These are phyloP conservation scores for Cryptococcus neoformans DNA, from an alignment of 1,284 basidiomycete species.

Conservation along the genomic window DNA sequence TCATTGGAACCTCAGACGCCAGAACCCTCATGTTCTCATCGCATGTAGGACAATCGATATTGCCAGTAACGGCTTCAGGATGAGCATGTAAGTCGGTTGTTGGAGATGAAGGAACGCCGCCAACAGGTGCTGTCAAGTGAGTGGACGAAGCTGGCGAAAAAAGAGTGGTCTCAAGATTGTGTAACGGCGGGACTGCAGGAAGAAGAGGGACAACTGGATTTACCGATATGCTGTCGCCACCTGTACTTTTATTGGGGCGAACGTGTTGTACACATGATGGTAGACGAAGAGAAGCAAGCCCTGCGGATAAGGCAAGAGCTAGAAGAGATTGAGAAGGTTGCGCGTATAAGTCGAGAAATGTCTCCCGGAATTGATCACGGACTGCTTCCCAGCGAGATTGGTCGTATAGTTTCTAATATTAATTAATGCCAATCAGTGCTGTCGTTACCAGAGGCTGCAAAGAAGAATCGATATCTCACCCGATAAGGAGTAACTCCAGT, in stretches of 20 bases:
- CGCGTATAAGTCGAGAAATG: conserved; percentile 79
- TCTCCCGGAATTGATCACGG: conserved; percentile 71
- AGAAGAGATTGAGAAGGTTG: conserved; percentile 82
- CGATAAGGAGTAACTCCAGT: conserved; percentile 45
- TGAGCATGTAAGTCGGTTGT: conserved; percentile 22
- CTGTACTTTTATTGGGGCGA: neutral
- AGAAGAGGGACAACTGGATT: conserved; percentile 19
- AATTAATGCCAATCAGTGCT: neutral
- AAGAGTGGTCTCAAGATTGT: conserved; percentile 23
- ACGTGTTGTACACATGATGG: conserved; percentile 61
- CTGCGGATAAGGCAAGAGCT: conserved; percentile 80
- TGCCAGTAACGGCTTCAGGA: conserved; percentile 56
- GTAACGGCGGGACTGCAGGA: conserved; percentile 34
- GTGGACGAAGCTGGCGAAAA: conserved; percentile 9
- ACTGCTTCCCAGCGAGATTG: conserved; percentile 69
- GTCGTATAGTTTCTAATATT: conserved; percentile 71
- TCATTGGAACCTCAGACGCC: conserved; percentile 82
- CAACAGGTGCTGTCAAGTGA: conserved; percentile 15
- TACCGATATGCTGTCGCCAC: neutral
- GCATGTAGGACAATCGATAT: conserved; percentile 90
- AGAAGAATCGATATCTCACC: conserved; percentile 25
- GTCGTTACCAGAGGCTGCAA: no score
- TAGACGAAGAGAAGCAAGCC: conserved; percentile 79
- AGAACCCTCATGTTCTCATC: conserved; percentile 70
- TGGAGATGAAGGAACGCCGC: conserved; percentile 6